phyloP scores from a whole-genome alignment of 2,329 filamentous ascomycete genomes.

The Phialocephala subalpina region DNA sequence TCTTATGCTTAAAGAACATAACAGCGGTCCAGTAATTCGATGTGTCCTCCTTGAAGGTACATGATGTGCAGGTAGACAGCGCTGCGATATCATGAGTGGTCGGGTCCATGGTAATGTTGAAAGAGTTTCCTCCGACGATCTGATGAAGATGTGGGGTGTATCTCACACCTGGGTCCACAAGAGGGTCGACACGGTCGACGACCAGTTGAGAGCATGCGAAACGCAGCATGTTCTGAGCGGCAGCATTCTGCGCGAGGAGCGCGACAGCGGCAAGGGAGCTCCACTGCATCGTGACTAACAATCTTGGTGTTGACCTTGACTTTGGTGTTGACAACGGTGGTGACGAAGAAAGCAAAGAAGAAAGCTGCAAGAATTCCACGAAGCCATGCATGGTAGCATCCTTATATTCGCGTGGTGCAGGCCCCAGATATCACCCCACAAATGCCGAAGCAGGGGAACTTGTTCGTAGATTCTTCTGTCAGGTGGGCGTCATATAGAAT shows the following conservation, averaged over 20 bases:
- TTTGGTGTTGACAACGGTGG: neutral
- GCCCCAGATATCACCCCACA: constrained; percentile 1
- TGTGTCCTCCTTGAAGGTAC: constrained; percentile 64
- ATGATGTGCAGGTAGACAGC: constrained; percentile 62
- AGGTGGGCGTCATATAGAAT: constrained; percentile 3
- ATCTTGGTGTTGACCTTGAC: neutral
- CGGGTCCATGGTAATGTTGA: constrained; percentile 32
- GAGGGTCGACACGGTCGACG: constrained; percentile 33
- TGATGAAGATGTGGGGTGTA: constrained; percentile 35
- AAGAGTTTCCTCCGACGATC: constrained; percentile 37
- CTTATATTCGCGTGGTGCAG: constrained; percentile 2
- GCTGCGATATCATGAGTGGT: constrained; percentile 25
- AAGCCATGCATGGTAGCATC: constrained; percentile 3
- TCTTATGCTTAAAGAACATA: constrained; percentile 53
- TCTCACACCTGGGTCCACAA: constrained; percentile 31
- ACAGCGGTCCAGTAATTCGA: constrained; percentile 74
- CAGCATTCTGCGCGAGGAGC: constrained; percentile 44
- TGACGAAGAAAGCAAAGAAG: neutral
- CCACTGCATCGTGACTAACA: constrained; percentile 45
- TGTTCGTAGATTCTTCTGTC: constrained; percentile 7
- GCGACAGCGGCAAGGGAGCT: constrained; percentile 43
- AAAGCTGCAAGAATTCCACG: neutral
- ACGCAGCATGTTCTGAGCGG: constrained; percentile 37
- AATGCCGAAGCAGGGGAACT: constrained; percentile 10
- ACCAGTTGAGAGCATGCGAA: constrained; percentile 36